These are phyloP conservation scores for Afroboletus lepidellus DNA, from an alignment of 1,284 basidiomycete species.

Conservation along the genomic window DNA sequence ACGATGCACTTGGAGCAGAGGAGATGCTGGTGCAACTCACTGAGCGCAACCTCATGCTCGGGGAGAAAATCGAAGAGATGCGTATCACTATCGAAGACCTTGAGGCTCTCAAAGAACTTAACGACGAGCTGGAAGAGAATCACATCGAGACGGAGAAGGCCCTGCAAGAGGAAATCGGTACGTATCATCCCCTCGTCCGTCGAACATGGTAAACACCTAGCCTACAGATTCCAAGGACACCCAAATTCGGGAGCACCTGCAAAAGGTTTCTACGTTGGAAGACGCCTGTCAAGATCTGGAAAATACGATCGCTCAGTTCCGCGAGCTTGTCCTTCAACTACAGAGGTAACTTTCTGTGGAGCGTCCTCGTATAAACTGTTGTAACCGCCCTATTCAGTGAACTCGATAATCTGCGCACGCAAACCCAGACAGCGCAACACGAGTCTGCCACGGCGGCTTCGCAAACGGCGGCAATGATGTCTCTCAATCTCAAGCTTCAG, in stretches of 20 bases:
- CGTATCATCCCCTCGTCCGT: conserved; percentile 19
- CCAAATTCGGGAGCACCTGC: conserved; percentile 65
- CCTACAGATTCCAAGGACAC: conserved; percentile 67
- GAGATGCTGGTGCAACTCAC: conserved; percentile 96
- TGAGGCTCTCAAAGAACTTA: conserved; percentile 93
- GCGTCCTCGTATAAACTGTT: neutral
- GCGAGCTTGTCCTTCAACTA: conserved; percentile 82
- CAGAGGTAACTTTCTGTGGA: conserved; percentile 57
- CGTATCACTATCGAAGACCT: conserved; percentile 93
- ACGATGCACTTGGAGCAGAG: conserved; percentile 93
- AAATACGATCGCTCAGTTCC: conserved; percentile 84
- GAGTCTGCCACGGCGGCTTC: conserved; percentile 76
- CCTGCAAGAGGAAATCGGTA: conserved; percentile 87
- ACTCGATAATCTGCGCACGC: conserved; percentile 75
- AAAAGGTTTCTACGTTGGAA: conserved; percentile 68
- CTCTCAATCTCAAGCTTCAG: conserved; percentile 90
- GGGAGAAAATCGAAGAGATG: conserved; percentile 98
- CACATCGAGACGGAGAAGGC: conserved; percentile 93
- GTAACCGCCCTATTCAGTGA: conserved; percentile 55
- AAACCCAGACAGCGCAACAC: conserved; percentile 80
- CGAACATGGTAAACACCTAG: neutral
- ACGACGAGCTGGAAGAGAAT: conserved; percentile 96
- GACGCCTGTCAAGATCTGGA: conserved; percentile 84
- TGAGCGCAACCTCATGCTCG: conserved; percentile 88
- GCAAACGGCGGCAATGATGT: conserved; percentile 83